Conservation (phyloP, 768 basidiomycete genomes). For the Mycena metata region DNA sequence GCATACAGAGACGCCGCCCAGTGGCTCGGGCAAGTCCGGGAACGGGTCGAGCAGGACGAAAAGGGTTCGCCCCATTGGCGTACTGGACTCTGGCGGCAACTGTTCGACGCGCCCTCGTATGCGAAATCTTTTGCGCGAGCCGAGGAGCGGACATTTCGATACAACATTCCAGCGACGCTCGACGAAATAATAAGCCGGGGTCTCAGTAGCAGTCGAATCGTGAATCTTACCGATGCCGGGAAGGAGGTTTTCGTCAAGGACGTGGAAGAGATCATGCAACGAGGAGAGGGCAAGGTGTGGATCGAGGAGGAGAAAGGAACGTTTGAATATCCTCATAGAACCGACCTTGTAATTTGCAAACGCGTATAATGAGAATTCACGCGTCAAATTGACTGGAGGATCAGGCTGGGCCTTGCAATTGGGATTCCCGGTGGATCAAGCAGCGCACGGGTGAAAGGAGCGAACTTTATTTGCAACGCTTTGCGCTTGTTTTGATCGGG, state of each 20-base stretch:
- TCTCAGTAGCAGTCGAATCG: constrained; percentile 72
- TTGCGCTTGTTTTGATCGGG: background rate
- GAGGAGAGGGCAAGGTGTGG: constrained; percentile 66
- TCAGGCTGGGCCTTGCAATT: no score
- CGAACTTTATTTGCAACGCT: background rate
- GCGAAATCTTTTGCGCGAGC: constrained; percentile 57
- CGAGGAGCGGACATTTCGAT: constrained; percentile 56
- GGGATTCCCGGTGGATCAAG: no score
- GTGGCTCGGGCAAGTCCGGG: constrained; percentile 68
- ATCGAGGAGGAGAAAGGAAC: constrained; percentile 66
- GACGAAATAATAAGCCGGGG: constrained; percentile 63
- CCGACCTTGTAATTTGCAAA: constrained; percentile 54
- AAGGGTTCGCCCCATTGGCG: constrained; percentile 70
- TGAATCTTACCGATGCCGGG: constrained; percentile 57
- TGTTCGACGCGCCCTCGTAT: constrained; percentile 64
- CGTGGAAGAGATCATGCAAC: constrained; percentile 58
- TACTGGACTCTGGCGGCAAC: constrained; percentile 66
- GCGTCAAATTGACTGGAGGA: background rate
- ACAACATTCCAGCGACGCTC: constrained; percentile 54
- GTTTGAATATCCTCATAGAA: constrained; percentile 70
- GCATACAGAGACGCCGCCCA: constrained; percentile 13
- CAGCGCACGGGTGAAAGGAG: background rate
- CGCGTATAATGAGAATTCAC: constrained; percentile 14
- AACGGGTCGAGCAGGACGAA: constrained; percentile 63
- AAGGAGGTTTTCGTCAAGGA: constrained; percentile 56